phyloP scores from a whole-genome alignment of 164 flowering plant genomes.

The Pachysandra terminalis region DNA sequence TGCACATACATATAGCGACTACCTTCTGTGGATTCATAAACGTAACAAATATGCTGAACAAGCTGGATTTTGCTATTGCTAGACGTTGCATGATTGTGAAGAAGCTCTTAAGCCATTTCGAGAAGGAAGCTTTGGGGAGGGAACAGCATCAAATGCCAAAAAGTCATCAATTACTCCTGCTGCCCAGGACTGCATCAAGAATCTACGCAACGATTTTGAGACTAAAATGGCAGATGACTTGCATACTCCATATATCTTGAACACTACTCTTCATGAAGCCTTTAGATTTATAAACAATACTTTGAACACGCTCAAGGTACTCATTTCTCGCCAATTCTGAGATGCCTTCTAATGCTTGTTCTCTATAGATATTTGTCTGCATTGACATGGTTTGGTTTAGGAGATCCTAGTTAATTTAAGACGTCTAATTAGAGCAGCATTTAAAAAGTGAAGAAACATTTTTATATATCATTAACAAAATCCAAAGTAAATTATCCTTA shows the following conservation, averaged over 20 bases:
- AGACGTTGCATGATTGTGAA: constrained; percentile 81
- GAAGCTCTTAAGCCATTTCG: constrained; percentile 40
- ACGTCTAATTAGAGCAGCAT: too few relatives aligned
- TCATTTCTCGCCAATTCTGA: neutral
- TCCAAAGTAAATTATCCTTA: too few relatives aligned
- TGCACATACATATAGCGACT: neutral
- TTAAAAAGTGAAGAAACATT: too few relatives aligned
- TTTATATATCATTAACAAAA: too few relatives aligned
- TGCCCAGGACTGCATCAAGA: constrained; percentile 52
- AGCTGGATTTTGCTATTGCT: constrained; percentile 10
- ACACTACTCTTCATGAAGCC: constrained; percentile 52
- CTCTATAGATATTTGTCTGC: too few relatives aligned
- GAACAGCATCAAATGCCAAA: constrained; percentile 26
- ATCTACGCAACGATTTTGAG: constrained; percentile 53
- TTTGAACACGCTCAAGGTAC: constrained; percentile 55
- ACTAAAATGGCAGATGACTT: constrained; percentile 75
- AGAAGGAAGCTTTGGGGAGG: constrained; percentile 35
- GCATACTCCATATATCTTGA: constrained; percentile 54
- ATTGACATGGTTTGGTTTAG: too few relatives aligned
- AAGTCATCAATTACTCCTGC: constrained; percentile 30
- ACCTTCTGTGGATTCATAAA: neutral
- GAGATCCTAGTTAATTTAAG: too few relatives aligned
- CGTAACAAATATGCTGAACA: neutral
- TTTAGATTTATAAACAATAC: constrained; percentile 57
- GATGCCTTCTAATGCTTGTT: neutral